Conservation (phyloP, 345 rosid genomes). For the Gossypium anomalum region DNA sequence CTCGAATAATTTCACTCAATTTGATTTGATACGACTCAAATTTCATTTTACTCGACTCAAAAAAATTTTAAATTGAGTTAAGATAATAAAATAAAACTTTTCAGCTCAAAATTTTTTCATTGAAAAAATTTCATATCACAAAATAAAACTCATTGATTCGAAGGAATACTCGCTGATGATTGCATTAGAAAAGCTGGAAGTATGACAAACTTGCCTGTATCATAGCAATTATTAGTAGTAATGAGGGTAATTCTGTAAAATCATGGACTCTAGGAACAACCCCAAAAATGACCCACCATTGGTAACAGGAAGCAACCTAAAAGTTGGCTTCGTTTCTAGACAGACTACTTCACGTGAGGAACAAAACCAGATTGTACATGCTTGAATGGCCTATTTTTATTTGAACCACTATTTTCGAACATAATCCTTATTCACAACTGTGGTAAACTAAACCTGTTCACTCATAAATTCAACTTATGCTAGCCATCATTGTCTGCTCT, state of each 20-base stretch:
- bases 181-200: background rate
- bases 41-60: too few relatives aligned
- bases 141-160: too few relatives aligned
- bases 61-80: too few relatives aligned
- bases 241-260: constrained; percentile 11
- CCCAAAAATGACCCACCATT: background rate
- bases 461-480: background rate
- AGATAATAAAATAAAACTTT: too few relatives aligned
- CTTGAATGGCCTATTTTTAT: background rate
- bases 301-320: constrained; percentile 28
- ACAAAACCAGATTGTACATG: background rate
- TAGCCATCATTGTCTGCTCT: background rate
- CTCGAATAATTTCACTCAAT: too few relatives aligned
- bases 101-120: too few relatives aligned
- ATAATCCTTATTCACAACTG: background rate
- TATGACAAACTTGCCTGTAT: background rate
- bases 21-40: too few relatives aligned
- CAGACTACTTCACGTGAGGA: background rate
- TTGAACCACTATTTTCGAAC: background rate
- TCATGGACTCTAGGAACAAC: background rate
- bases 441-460: background rate
- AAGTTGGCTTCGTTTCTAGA: constrained; percentile 10
- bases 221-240: background rate
- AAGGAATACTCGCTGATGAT: background rate
- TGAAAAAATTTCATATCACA: too few relatives aligned